phyloP scores from a whole-genome alignment of 1,284 basidiomycete species.

The Malassezia slooffiae region DNA sequence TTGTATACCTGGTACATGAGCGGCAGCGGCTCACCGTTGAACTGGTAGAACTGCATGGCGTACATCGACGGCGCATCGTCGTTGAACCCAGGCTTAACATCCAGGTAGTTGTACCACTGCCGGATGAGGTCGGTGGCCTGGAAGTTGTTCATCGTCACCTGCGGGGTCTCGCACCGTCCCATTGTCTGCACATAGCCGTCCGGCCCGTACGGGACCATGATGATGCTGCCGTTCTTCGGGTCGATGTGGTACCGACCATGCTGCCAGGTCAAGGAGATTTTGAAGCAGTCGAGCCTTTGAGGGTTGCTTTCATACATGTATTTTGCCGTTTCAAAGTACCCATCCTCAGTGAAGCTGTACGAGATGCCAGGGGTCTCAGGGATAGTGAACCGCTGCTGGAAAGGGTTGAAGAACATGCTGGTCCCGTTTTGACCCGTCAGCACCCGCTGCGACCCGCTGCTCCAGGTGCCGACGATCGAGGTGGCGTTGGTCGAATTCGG shows the following conservation, averaged over 20 bases:
- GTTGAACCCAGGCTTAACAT: constrained; percentile 27
- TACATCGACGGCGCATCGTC: constrained; percentile 17
- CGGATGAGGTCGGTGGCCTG: constrained; percentile 28
- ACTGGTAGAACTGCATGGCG: constrained; percentile 25
- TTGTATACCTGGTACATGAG: constrained; percentile 26
- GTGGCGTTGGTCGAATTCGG: no score
- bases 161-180: no score
- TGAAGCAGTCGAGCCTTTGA: constrained; percentile 35
- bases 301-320: constrained; percentile 33
- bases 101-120: constrained; percentile 30
- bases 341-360: constrained; percentile 41
- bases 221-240: constrained; percentile 22
- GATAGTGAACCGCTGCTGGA: constrained; percentile 32
- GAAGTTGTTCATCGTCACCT: no score
- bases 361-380: constrained; percentile 33
- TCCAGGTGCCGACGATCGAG: constrained; percentile 30
- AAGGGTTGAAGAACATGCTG: constrained; percentile 36
- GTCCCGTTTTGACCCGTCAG: constrained; percentile 12
- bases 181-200: constrained; percentile 22
- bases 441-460: constrained; percentile 19
- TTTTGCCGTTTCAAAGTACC: constrained; percentile 32
- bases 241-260: constrained; percentile 38
- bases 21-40: constrained; percentile 24
- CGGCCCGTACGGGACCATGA: constrained; percentile 24
- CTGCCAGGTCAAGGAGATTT: constrained; percentile 40